Evolutionary conservation across 352 stramenopile genomes (phyloP).

Genomic region (Phytophthora idaei): DNA sequence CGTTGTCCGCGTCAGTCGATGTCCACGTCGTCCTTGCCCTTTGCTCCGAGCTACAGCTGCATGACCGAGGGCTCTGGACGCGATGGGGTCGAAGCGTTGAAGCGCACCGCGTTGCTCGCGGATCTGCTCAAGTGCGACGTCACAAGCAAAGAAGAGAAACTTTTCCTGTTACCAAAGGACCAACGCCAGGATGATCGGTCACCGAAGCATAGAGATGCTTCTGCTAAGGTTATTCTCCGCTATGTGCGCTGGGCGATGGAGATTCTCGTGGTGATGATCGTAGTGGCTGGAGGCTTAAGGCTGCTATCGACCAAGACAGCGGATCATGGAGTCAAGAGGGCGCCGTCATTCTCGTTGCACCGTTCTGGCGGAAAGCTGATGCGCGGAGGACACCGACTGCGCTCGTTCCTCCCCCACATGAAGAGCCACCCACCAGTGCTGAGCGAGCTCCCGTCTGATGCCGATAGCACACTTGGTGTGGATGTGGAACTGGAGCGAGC

Average conservation of each 20-base stretch:
- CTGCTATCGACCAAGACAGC: constrained; percentile 20
- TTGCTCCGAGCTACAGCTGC: constrained; percentile 17
- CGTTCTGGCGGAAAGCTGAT: constrained; percentile 36
- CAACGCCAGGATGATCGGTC: neutral
- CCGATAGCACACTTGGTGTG: constrained; percentile 27
- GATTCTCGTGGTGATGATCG: constrained; percentile 28
- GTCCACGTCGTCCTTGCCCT: constrained; percentile 29
- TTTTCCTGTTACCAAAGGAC: constrained; percentile 20
- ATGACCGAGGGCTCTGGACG: constrained; percentile 7
- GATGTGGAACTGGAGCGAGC: constrained; percentile 58
- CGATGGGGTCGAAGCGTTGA: constrained; percentile 7
- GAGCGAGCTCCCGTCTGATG: constrained; percentile 20
- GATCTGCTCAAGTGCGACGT: constrained; percentile 16
- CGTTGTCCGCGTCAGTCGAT: constrained; percentile 14
- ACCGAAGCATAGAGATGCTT: neutral
- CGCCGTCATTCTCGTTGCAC: constrained; percentile 32
- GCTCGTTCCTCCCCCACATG: constrained; percentile 33
- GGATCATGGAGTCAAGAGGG: constrained; percentile 12
- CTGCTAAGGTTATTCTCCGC: constrained; percentile 10
- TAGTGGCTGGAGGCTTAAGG: constrained; percentile 27
- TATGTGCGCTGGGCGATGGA: constrained; percentile 21
- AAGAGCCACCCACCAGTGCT: constrained; percentile 27
- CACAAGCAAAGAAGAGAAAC: constrained; percentile 19
- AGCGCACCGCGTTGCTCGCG: constrained; percentile 17
- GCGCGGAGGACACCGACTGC: constrained; percentile 29